Evolutionary conservation across 1,139 yeast genomes (phyloP).

Genomic region (Hansenula sp.): DNA sequence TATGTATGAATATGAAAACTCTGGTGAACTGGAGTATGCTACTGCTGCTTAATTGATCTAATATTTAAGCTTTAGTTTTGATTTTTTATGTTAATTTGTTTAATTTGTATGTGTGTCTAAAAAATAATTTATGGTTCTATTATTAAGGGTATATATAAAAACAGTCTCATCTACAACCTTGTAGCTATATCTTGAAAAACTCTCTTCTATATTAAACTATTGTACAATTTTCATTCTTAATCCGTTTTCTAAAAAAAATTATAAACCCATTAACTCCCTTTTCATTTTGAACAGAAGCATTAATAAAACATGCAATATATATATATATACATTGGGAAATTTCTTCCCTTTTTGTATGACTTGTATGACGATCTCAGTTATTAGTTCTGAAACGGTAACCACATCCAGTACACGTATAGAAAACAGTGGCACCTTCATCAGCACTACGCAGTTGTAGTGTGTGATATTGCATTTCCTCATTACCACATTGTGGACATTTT

Average conservation of each 20-base stretch:
- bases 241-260: too few relatives aligned
- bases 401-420: slow-evolving; percentile 92
- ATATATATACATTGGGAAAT: background rate
- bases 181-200: too few relatives aligned
- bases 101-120: background rate
- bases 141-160: too few relatives aligned
- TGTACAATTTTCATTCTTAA: too few relatives aligned
- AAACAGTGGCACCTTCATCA: slow-evolving; percentile 97
- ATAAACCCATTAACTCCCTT: background rate
- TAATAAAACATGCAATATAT: background rate
- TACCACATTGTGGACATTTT: slow-evolving; percentile 95
- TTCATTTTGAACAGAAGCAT: background rate
- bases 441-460: slow-evolving; percentile 96
- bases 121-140: background rate
- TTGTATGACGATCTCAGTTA: slow-evolving; percentile 38
- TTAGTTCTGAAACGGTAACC: slow-evolving; percentile 92
- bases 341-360: background rate
- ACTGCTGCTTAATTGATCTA: slow-evolving; percentile 21
- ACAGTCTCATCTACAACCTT: too few relatives aligned
- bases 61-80: background rate
- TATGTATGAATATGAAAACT: slow-evolving; percentile 95
- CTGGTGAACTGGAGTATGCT: slow-evolving; percentile 83
- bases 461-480: slow-evolving; percentile 97
- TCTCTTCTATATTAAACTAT: too few relatives aligned
- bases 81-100: background rate